These are phyloP conservation scores for Schizonepeta tenuifolia DNA, from an alignment of 257 asterid genomes.

Conservation along the genomic window DNA sequence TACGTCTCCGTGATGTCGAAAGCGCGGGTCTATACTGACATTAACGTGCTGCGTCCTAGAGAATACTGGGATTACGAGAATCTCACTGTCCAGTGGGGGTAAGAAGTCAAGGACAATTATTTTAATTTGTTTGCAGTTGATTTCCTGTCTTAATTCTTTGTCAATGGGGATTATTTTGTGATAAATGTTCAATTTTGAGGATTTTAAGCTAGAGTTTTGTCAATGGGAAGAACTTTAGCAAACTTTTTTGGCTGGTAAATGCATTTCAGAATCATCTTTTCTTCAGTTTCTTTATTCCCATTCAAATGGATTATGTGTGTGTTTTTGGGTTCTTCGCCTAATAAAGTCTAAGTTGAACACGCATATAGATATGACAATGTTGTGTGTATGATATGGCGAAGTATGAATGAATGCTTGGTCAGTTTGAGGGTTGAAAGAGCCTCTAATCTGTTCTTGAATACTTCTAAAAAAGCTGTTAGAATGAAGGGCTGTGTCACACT, in stretches of 20 bases:
- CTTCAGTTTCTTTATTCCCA: slow-evolving; percentile 9
- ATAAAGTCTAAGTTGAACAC: slow-evolving; percentile 1
- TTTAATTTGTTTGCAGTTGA: not conserved
- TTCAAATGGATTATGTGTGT: not conserved
- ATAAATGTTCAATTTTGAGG: not conserved
- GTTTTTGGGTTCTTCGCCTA: not conserved
- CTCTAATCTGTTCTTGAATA: not conserved
- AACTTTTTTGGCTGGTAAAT: not conserved
- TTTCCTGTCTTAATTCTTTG: slow-evolving; percentile 1
- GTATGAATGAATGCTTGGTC: slow-evolving; percentile 14
- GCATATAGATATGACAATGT: slow-evolving; percentile 8
- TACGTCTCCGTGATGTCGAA: slow-evolving; percentile 63
- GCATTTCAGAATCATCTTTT: not conserved
- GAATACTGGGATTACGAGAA: slow-evolving; percentile 87
- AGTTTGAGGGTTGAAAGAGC: slow-evolving; percentile 17
- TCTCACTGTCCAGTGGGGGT: slow-evolving; percentile 84
- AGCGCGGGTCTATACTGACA: slow-evolving; percentile 77
- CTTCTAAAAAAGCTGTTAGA: not conserved
- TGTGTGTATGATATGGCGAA: slow-evolving; percentile 1
- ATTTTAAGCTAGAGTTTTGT: not conserved
- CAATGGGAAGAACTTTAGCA: not conserved
- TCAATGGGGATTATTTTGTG: not conserved
- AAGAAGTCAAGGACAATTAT: slow-evolving; percentile 34
- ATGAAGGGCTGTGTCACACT: not conserved
- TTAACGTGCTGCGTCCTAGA: slow-evolving; percentile 77